Conservation (phyloP, 805 yeast species). For the Barnettozyma botsteinii region DNA sequence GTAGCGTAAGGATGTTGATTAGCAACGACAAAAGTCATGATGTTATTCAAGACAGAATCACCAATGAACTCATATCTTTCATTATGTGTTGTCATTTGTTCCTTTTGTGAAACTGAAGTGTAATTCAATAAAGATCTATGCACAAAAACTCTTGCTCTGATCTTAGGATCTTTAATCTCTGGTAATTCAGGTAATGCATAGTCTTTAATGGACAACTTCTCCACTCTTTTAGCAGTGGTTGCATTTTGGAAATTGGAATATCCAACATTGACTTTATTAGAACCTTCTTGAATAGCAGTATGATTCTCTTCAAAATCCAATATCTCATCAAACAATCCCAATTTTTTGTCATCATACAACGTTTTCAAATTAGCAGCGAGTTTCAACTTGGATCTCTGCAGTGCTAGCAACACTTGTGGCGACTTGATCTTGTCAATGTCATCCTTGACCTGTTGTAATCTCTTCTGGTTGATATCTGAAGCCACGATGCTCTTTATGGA, state of each 20-base stretch:
- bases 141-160: slow-evolving; percentile 67
- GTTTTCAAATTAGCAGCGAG: slow-evolving; percentile 58
- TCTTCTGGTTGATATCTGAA: slow-evolving; percentile 49
- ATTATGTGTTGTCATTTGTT: slow-evolving; percentile 59
- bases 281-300: background rate
- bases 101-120: slow-evolving; percentile 48
- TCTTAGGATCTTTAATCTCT: slow-evolving; percentile 47
- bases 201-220: no score
- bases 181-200: slow-evolving; percentile 65
- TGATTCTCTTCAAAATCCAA: slow-evolving; percentile 30
- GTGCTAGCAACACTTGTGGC: slow-evolving; percentile 41
- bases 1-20: slow-evolving; percentile 59
- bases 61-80: slow-evolving; percentile 90
- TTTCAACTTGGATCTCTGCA: slow-evolving; percentile 48
- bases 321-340: slow-evolving; percentile 54
- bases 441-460: slow-evolving; percentile 32
- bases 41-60: slow-evolving; percentile 72
- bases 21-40: slow-evolving; percentile 66
- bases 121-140: slow-evolving; percentile 71
- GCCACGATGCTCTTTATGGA: slow-evolving; percentile 44
- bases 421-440: slow-evolving; percentile 27
- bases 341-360: slow-evolving; percentile 40
- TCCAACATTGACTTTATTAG: slow-evolving; percentile 33
- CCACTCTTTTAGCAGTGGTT: background rate
- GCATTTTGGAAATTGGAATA: background rate